Evolutionary conservation across 2,329 filamentous ascomycete species (phyloP).

Genomic region (Magnaporthiopsis incrustans): DNA sequence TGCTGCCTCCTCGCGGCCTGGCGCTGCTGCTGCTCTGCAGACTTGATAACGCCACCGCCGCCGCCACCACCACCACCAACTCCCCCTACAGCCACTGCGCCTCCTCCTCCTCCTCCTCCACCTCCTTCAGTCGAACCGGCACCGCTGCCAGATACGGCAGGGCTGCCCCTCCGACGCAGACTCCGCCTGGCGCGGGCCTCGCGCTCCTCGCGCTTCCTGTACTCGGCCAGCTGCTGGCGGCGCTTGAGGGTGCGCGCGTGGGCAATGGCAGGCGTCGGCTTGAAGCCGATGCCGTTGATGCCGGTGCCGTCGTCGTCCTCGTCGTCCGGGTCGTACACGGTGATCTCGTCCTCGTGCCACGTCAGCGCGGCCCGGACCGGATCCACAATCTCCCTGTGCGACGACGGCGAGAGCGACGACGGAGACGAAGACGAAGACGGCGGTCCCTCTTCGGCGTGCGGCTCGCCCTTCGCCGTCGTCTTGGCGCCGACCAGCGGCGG

Average conservation of each 20-base stretch:
- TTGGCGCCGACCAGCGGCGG: constrained; percentile 23
- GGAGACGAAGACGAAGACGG: neutral
- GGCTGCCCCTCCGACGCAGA: constrained; percentile 40
- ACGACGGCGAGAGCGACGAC: constrained; percentile 7
- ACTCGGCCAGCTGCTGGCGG: constrained; percentile 54
- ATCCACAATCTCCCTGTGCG: constrained; percentile 33
- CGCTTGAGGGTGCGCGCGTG: constrained; percentile 48
- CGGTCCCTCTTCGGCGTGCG: neutral
- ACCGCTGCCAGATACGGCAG: constrained; percentile 37
- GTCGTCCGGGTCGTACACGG: constrained; percentile 56
- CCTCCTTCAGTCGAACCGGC: constrained; percentile 35
- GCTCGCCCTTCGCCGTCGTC: constrained; percentile 12
- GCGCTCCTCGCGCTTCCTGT: constrained; percentile 50
- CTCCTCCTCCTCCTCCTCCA: constrained; percentile 25
- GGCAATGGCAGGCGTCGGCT: constrained; percentile 53
- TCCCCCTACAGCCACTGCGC: too few relatives aligned
- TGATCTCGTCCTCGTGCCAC: constrained; percentile 63
- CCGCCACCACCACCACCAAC: neutral
- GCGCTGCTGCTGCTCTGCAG: constrained; percentile 28
- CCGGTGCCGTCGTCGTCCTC: constrained; percentile 59
- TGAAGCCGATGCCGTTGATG: constrained; percentile 61
- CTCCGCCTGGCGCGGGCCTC: constrained; percentile 51
- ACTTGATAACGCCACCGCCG: neutral
- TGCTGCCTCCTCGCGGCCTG: constrained; percentile 43
- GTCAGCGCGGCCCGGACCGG: constrained; percentile 52